These are phyloP conservation scores for Kodamaea sp. DNA, from an alignment of 1,139 yeast species.

Conservation along the genomic window DNA sequence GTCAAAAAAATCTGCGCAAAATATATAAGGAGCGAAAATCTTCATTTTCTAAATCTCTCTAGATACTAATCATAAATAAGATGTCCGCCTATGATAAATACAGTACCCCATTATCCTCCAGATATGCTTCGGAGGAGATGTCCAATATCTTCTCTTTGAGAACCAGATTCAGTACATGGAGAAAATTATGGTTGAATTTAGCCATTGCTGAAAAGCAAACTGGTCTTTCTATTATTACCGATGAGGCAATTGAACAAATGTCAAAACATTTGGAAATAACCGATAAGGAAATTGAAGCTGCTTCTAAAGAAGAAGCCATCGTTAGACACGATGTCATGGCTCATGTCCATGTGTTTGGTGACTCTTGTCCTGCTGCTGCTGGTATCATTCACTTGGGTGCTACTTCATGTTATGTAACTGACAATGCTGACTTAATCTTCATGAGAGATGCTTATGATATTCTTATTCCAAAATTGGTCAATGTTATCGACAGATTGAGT, in stretches of 20 bases:
- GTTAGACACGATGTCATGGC: conserved; percentile 99
- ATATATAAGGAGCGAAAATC: too few species aligned
- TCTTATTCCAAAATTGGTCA: conserved; percentile 89
- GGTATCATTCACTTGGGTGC: conserved; percentile 99
- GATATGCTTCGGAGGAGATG: conserved; percentile 98
- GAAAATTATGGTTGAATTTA: conserved; percentile 92
- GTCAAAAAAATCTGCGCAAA: conserved; percentile 4
- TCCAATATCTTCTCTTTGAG: conserved; percentile 85
- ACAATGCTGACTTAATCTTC: conserved; percentile 95
- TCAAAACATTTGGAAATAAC: conserved; percentile 71
- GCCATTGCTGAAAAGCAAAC: conserved; percentile 95
- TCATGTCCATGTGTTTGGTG: conserved; percentile 93
- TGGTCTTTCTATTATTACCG: conserved; percentile 79
- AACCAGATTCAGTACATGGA: conserved; percentile 96
- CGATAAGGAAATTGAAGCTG: conserved; percentile 87
- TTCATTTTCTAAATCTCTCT: too few species aligned
- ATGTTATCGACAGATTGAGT: conserved; percentile 86
- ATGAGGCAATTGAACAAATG: conserved; percentile 90
- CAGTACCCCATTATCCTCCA: conserved; percentile 88
- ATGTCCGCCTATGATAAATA: conserved; percentile 58
- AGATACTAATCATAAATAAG: neutral
- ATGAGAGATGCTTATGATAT: conserved; percentile 93
- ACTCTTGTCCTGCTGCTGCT: conserved; percentile 91
- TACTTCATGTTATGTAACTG: conserved; percentile 96
- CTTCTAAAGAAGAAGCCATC: conserved; percentile 91